Evolutionary conservation across 768 basidiomycete species (phyloP), one percentile per base, ranked within the genome.

Genomic region (Lactarius tabidus): DNA sequence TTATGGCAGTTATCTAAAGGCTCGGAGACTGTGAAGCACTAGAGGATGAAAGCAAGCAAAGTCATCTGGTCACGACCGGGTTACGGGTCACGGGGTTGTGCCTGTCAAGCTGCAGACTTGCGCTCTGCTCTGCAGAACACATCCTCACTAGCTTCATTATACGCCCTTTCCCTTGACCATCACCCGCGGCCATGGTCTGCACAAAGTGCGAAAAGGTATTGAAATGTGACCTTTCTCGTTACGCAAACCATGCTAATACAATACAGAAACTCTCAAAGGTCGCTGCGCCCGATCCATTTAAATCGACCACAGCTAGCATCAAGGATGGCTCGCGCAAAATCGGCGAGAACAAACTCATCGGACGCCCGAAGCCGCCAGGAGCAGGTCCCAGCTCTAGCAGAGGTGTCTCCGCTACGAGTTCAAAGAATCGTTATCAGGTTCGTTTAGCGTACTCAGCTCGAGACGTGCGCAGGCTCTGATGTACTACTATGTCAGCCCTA

Each of bases 271-370:
- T 92, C 61, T 93, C 91, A 63, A 93, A 91, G 75, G 82, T 94
- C 53, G 92, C 92, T 62, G 92, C 92, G 3, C 93, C 92, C 55
- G 92, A 94, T 78, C 92, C 92, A 45, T 94, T 93, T 77, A 82
- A 81, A 36, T 82, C 90, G 14, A 87, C 88, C 54, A 86, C 89
- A 2, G 77, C 77, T 57, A 85, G 86, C 68, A 88, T 92, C 77
- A 92, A 89, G 78, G 88, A 88, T 20, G 91, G 91, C 56, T 84
- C 86, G 35, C 83, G 92, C 67, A 92, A 83, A 75, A 83, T 93
- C 45, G 90, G 89, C 66, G 91, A 91, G 80, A 93, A 93, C 79
- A 92, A 92, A 79, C 84, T 93, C 33, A 78, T 91, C 53, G 79
- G 80, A 60, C 82, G 88, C 39, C 87, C 87, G 57, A 71, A 59